phyloP scores from a whole-genome alignment of 2,329 filamentous ascomycete species.

The Verticillium dahliae region DNA sequence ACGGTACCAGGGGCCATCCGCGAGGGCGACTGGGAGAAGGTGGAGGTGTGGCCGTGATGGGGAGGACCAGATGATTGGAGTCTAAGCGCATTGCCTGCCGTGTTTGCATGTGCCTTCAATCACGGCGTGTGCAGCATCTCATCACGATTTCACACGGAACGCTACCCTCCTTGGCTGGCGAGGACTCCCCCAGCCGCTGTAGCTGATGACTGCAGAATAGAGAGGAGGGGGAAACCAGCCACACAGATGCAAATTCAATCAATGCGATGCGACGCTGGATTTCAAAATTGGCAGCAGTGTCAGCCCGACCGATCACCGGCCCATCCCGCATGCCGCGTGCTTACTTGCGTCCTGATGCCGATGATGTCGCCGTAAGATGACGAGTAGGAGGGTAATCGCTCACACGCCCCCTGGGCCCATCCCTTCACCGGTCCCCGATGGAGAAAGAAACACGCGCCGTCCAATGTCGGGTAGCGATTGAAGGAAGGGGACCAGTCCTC shows the following conservation, averaged over 20 bases:
- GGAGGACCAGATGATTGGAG: constrained; percentile 18
- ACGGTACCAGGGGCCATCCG: constrained; percentile 21
- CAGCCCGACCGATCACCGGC: not conserved
- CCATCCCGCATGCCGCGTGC: not conserved
- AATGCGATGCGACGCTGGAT: not conserved
- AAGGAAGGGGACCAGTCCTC: not conserved
- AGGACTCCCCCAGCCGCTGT: not conserved
- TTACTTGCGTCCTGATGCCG: not conserved
- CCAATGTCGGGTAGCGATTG: not conserved
- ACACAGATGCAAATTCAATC: not conserved
- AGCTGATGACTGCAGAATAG: not conserved
- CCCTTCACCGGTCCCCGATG: not conserved
- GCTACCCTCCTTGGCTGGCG: not conserved
- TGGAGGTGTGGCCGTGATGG: constrained; percentile 61
- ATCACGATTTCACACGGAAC: not conserved
- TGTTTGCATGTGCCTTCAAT: not conserved
- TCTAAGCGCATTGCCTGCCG: not conserved
- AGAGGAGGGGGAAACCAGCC: not conserved
- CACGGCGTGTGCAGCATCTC: not conserved
- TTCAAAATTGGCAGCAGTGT: not conserved
- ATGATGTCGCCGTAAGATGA: not conserved
- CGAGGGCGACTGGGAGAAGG: constrained; percentile 54
- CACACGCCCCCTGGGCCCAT: not conserved
- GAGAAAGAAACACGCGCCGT: not conserved
- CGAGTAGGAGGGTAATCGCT: not conserved